phyloP scores from a whole-genome alignment of 768 basidiomycete genomes.

The Lactarius indigo region DNA sequence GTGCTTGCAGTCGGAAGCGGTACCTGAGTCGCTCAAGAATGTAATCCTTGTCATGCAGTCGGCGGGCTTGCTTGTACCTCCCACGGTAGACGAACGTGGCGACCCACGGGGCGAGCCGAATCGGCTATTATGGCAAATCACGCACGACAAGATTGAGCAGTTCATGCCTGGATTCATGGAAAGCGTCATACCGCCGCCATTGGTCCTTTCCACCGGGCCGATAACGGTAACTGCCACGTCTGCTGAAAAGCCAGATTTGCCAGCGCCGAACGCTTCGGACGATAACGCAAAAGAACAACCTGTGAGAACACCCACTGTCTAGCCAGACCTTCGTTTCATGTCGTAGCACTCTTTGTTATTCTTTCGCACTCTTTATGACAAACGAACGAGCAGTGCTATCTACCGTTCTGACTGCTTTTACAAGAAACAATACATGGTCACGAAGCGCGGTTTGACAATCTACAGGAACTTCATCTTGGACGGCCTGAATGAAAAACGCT shows the following conservation, averaged over 20 bases:
- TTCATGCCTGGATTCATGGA: slow-evolving; percentile 89
- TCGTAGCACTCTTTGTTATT: neutral
- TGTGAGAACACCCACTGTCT: neutral
- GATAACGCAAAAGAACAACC: neutral
- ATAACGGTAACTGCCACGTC: neutral
- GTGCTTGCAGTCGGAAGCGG: slow-evolving; percentile 76
- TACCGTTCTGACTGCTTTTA: neutral
- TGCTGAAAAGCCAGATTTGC: neutral
- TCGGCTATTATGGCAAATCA: slow-evolving; percentile 77
- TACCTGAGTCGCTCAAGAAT: slow-evolving; percentile 96
- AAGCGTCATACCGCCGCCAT: slow-evolving; percentile 56
- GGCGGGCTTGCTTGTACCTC: slow-evolving; percentile 75
- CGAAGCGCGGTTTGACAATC: neutral
- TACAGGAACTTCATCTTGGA: slow-evolving; percentile 22
- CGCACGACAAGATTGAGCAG: slow-evolving; percentile 81
- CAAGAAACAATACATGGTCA: neutral
- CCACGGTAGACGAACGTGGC: slow-evolving; percentile 37
- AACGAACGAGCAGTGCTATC: neutral
- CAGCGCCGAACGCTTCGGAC: neutral
- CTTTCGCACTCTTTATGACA: neutral
- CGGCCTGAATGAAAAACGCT: neutral
- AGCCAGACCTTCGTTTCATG: neutral
- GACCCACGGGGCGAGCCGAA: slow-evolving; percentile 57
- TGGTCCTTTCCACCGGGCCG: slow-evolving; percentile 17
- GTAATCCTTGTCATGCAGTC: slow-evolving; percentile 95